Evolutionary conservation across 1,284 basidiomycete genomes (phyloP).

Genomic region (Cryptococcus amylolentus): DNA sequence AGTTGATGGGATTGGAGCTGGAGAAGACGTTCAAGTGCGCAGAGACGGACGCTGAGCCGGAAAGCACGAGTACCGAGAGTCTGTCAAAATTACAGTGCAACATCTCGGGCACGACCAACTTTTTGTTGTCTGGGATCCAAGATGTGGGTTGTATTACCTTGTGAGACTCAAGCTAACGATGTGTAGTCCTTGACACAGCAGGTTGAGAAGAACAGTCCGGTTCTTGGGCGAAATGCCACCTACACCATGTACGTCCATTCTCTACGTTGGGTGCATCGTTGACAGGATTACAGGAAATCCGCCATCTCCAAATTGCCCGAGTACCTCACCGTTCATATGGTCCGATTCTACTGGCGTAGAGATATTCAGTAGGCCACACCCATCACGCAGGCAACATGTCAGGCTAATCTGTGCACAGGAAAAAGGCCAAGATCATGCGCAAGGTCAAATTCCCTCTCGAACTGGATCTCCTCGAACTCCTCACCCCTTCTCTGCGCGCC

Average conservation of each 20-base stretch:
- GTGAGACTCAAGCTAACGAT: slow-evolving; percentile 2
- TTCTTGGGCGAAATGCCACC: slow-evolving; percentile 71
- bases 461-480: slow-evolving; percentile 79
- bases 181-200: slow-evolving; percentile 73
- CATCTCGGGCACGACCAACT: slow-evolving; percentile 81
- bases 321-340: slow-evolving; percentile 50
- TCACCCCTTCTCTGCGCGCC: slow-evolving; percentile 70
- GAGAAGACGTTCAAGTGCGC: slow-evolving; percentile 76
- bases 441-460: slow-evolving; percentile 84
- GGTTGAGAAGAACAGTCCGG: slow-evolving; percentile 79
- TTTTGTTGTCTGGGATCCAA: slow-evolving; percentile 80
- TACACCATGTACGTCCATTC: slow-evolving; percentile 62
- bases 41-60: slow-evolving; percentile 75
- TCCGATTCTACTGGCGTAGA: slow-evolving; percentile 89
- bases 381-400: background rate
- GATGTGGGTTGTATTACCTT: slow-evolving; percentile 57
- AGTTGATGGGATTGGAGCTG: slow-evolving; percentile 79
- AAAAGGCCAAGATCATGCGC: slow-evolving; percentile 91
- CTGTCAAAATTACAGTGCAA: slow-evolving; percentile 91
- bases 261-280: background rate
- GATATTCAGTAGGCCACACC: slow-evolving; percentile 61
- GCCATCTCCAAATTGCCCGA: slow-evolving; percentile 78
- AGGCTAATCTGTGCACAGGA: slow-evolving; percentile 38
- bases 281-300: slow-evolving; percentile 53
- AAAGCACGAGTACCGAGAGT: slow-evolving; percentile 64